Percentiles rank a stretch among this genome's conserved stretches.
Evolutionary conservation across 1,284 basidiomycete genomes (phyloP).

Genomic region (Ganoderma boninense): DNA sequence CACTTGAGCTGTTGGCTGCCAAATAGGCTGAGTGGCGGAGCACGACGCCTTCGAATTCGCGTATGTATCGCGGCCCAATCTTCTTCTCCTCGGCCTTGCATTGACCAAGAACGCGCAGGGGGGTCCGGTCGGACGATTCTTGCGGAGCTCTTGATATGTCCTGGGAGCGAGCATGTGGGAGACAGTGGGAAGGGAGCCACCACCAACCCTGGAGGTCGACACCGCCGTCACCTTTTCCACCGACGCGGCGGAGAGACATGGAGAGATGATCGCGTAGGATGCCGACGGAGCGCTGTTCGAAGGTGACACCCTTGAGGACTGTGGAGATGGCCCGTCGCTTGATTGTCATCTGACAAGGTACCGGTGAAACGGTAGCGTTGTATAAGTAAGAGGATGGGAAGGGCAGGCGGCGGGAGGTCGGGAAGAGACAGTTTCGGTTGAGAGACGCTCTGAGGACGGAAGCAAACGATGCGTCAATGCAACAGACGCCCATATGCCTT

Average conservation of each 20-base stretch:
- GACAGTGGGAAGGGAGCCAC: conserved; percentile 68
- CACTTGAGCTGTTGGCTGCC: conserved; percentile 11
- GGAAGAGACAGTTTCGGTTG: background rate
- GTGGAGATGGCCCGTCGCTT: conserved; percentile 44
- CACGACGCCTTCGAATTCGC: conserved; percentile 89
- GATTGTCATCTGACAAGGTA: background rate
- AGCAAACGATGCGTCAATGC: background rate
- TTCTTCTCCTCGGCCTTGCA: conserved; percentile 91
- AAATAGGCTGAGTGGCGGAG: conserved; percentile 48
- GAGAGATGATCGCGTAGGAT: conserved; percentile 73
- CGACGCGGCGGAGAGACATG: conserved; percentile 82
- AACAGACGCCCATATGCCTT: conserved; percentile 17
- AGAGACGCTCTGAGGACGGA: background rate
- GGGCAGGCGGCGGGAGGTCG: background rate
- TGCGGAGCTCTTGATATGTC: background rate
- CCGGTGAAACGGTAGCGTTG: background rate
- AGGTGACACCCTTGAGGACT: conserved; percentile 73
- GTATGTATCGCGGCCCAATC: conserved; percentile 79
- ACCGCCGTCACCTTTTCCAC: conserved; percentile 86
- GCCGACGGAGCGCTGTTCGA: conserved; percentile 74
- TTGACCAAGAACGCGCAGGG: conserved; percentile 84
- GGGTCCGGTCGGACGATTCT: conserved; percentile 21
- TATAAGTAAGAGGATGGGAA: too few species aligned
- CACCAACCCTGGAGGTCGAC: conserved; percentile 94
- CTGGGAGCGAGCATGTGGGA: background rate